Base-by-base conservation (phyloP, 2,329 filamentous ascomycete genomes). In the Trichophyton schoenleinii region DNA sequence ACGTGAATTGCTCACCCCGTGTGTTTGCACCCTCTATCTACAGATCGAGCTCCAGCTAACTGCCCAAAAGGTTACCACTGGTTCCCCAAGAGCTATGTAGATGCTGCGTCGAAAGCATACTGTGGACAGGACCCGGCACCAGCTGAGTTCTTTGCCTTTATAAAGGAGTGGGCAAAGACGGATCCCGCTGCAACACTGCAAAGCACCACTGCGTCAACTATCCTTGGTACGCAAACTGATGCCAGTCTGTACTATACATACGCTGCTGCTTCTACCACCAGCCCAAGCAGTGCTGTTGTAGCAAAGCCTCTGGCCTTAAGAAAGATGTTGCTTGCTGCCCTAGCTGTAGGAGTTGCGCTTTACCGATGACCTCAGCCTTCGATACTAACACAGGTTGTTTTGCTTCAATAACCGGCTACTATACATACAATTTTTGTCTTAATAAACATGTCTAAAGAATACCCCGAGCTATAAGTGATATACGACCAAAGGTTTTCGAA, bases 211-310 rank as follows among this genome's bases (percentile, higher is more conserved):
- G 57, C 57, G 7, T 46, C 57, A n/a, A 59, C 41, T 59, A 38
- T 28, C 11, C 11, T 59, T 28, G 41, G 57, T 13, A 59, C 57
- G 7, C 57, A 59, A 20, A 59, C 57, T 11, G 57, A 59, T 41
- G 41, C 44, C 22, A 59, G 57, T 20, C 34, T 59, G 8, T 59
- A 59, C 36, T 59, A 59, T 18, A 59, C 57, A 13, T 59, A 59
- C 41, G 38, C 41, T 59, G 38, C 57, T 38, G 20, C 34, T 34
- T 15, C 38, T 18, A 31, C 31, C 9, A 38, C 8, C 6, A 34
- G 22, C 22, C 4, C 28, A 9, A 36, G 15, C 22, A 36, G 28
- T 31, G 52, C 8, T 36, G 52, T 31, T 28, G 15, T 6, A 25
- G 52, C 25, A 2, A 55, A 20, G 31, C 4, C 52, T n/a, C 7